Evolutionary conservation across 495 filamentous ascomycete genomes (phyloP).

Genomic region (Trichoderma reesei): DNA sequence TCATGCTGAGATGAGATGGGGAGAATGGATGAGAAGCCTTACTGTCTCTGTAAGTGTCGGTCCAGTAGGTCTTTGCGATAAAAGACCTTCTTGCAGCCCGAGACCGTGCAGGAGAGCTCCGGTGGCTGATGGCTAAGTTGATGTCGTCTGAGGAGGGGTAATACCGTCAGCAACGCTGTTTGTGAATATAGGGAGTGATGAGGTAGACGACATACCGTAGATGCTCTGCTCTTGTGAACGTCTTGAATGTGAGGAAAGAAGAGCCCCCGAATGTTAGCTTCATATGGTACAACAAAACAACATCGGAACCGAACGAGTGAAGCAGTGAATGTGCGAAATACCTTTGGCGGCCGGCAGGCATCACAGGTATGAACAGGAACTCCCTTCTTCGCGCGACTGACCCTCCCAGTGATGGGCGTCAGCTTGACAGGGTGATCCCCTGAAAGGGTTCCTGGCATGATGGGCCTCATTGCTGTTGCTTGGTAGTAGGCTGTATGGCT

Average conservation of each 20-base stretch:
- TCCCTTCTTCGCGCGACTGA: slow-evolving; percentile 77
- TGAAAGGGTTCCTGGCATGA: slow-evolving; percentile 22
- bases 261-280: slow-evolving; percentile 15
- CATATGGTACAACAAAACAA: not conserved
- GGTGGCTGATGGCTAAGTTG: slow-evolving; percentile 76
- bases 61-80: slow-evolving; percentile 64
- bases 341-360: slow-evolving; percentile 53
- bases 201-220: slow-evolving; percentile 46
- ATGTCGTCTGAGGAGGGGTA: slow-evolving; percentile 59
- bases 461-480: slow-evolving; percentile 26
- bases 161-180: not conserved
- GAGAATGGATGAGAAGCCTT: slow-evolving; percentile 21
- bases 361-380: slow-evolving; percentile 70
- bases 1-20: slow-evolving; percentile 22
- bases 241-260: slow-evolving; percentile 29
- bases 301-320: no score
- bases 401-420: slow-evolving; percentile 64
- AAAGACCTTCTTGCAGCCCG: slow-evolving; percentile 55
- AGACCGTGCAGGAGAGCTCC: slow-evolving; percentile 53
- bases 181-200: not conserved
- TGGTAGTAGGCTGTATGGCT: slow-evolving; percentile 28
- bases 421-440: slow-evolving; percentile 38
- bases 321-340: slow-evolving; percentile 22
- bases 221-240: slow-evolving; percentile 82
- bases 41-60: slow-evolving; percentile 80